Conservation (phyloP, 176 grass and related monocot genomes). For the Oryza meridionalis region DNA sequence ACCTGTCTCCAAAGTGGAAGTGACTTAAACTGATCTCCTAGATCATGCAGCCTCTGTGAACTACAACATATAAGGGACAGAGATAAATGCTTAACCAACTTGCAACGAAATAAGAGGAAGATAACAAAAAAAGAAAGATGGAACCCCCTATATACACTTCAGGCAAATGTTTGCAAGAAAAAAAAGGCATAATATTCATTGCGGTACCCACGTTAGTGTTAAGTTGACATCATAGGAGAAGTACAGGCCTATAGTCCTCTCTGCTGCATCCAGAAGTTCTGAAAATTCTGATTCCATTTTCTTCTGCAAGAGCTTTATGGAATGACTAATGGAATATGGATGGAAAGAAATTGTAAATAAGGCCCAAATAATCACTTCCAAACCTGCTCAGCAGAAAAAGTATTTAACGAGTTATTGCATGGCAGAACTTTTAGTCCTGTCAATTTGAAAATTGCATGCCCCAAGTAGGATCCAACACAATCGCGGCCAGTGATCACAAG, state of each 20-base stretch:
- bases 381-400: constrained; percentile 60
- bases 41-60: constrained; percentile 65
- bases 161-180: not conserved
- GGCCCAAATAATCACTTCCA: not conserved
- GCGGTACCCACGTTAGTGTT: constrained; percentile 61
- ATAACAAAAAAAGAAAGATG: not conserved
- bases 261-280: constrained; percentile 60
- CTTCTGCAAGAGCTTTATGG: constrained; percentile 50
- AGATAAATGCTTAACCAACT: not conserved
- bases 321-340: not conserved
- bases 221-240: constrained; percentile 87
- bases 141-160: not conserved
- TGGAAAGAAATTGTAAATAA: not conserved
- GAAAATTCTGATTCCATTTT: constrained; percentile 66
- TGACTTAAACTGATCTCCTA: constrained; percentile 58
- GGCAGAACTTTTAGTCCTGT: constrained; percentile 59
- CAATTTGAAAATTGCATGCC: constrained; percentile 69
- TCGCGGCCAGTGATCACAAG: constrained; percentile 64
- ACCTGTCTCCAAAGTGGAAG: constrained; percentile 88
- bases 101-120: not conserved
- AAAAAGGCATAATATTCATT: not conserved
- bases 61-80: constrained; percentile 32
- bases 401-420: constrained; percentile 53
- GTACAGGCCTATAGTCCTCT: constrained; percentile 65
- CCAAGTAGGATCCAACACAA: constrained; percentile 65